These are phyloP conservation scores for Chytriomyces confervae DNA, from an alignment of 192 early-diverging fungal species.

Conservation along the genomic window DNA sequence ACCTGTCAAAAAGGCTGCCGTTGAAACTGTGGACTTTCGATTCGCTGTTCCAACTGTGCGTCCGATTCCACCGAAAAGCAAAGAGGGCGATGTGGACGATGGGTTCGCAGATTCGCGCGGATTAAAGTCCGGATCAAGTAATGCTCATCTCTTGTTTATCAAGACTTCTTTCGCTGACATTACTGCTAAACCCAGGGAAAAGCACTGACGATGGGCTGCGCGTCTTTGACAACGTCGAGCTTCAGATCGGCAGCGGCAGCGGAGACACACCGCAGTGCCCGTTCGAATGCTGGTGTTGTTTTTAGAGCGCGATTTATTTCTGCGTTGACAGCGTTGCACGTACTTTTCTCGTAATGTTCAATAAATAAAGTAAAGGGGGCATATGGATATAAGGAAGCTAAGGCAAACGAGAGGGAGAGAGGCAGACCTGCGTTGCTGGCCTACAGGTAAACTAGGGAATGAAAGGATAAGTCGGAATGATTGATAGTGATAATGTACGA, in stretches of 20 bases:
- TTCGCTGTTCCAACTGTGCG: slow-evolving; percentile 17
- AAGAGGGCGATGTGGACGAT: slow-evolving; percentile 10
- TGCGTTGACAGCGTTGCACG: background rate
- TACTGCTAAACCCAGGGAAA: background rate
- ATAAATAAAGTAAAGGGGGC: background rate
- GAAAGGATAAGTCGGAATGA: slow-evolving; percentile 3
- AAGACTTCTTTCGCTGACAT: background rate
- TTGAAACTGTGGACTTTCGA: slow-evolving; percentile 24
- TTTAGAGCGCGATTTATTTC: slow-evolving; percentile 4
- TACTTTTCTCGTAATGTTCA: background rate
- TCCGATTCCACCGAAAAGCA: slow-evolving; percentile 16
- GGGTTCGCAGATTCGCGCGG: slow-evolving; percentile 16
- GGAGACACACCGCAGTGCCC: slow-evolving; percentile 35
- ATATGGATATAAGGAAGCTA: background rate
- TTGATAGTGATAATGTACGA: background rate
- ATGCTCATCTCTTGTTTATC: background rate
- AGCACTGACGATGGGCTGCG: slow-evolving; percentile 25
- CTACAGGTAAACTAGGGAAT: background rate
- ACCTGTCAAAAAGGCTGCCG: background rate
- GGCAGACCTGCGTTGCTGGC: background rate
- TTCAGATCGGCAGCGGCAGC: slow-evolving; percentile 16
- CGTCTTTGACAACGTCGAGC: slow-evolving; percentile 26
- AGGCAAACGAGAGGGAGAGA: slow-evolving; percentile 3
- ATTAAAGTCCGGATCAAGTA: background rate
- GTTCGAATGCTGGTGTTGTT: slow-evolving; percentile 38